These are phyloP conservation scores for Ilex asprella DNA, from an alignment of 257 asterid species.

Conservation along the genomic window DNA sequence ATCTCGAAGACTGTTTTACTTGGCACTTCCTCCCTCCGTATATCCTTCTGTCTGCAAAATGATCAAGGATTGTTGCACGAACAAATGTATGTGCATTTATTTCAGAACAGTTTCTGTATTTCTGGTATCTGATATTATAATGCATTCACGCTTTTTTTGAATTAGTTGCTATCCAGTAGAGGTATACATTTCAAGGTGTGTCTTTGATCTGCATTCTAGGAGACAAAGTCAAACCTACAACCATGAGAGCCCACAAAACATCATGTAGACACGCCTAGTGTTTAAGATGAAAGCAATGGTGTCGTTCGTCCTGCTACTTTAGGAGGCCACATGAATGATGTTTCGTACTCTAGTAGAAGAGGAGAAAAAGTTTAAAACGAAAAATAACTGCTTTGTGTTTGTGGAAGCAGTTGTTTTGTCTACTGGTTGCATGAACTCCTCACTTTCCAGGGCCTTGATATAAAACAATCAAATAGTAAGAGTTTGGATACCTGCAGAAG, in stretches of 20 bases:
- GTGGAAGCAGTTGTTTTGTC: neutral
- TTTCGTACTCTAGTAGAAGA: neutral
- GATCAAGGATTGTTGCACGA: slow-evolving; percentile 71
- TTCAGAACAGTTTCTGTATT: neutral
- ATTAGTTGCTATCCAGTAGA: neutral
- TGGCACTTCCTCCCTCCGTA: slow-evolving; percentile 99
- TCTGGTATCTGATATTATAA: neutral
- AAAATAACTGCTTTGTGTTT: neutral
- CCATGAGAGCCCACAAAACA: neutral
- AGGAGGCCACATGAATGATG: neutral
- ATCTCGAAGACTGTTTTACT: slow-evolving; percentile 90
- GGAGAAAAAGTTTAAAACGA: neutral
- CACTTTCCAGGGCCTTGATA: too few relatives aligned
- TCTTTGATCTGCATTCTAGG: too few relatives aligned
- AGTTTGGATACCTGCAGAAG: too few relatives aligned
- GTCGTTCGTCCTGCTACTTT: neutral
- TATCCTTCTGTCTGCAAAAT: slow-evolving; percentile 95
- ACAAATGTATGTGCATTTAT: slow-evolving; percentile 49
- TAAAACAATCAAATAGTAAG: too few relatives aligned
- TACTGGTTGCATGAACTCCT: neutral
- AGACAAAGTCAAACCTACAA: too few relatives aligned
- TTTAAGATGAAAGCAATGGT: neutral
- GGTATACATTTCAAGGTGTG: too few relatives aligned
- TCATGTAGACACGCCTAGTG: neutral
- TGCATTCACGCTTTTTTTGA: neutral